Evolutionary conservation across 371 early-diverging fungal genomes (phyloP).

Genomic region (Mucor velutinosus): DNA sequence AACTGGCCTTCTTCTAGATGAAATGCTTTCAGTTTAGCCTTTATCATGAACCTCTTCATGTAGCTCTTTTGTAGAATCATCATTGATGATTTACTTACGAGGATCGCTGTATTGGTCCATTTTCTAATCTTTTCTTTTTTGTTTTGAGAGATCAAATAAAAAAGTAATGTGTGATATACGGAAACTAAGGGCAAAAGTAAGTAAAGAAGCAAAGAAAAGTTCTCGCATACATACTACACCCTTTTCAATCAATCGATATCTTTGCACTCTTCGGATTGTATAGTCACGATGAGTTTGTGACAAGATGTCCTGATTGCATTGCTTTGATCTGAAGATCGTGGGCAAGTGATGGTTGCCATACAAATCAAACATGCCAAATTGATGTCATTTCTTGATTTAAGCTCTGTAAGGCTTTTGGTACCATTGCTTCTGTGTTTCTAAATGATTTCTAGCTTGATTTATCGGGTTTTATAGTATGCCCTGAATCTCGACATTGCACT

Average conservation of each 20-base stretch:
- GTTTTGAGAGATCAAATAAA: neutral
- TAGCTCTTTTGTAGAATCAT: neutral
- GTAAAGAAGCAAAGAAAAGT: neutral
- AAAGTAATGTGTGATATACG: neutral
- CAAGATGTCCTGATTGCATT: neutral
- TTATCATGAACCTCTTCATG: neutral
- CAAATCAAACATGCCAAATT: neutral
- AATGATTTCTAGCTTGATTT: no score
- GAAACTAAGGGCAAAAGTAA: neutral
- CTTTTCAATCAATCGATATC: neutral
- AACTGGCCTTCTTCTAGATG: conserved; percentile 10
- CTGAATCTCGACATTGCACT: no score
- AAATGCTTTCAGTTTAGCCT: neutral
- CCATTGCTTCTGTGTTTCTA: no score
- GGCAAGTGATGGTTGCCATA: neutral
- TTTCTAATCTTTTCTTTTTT: neutral
- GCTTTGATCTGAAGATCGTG: neutral
- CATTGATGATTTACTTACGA: conserved; percentile 4
- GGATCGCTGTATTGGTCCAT: conserved; percentile 16
- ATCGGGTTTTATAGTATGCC: no score
- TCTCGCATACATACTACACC: neutral
- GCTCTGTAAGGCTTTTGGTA: neutral
- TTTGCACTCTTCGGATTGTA: neutral
- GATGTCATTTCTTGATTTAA: neutral
- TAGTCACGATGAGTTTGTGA: neutral